Conservation (phyloP, 1,139 yeast species). For the Pneumocystis oryctolagi region DNA sequence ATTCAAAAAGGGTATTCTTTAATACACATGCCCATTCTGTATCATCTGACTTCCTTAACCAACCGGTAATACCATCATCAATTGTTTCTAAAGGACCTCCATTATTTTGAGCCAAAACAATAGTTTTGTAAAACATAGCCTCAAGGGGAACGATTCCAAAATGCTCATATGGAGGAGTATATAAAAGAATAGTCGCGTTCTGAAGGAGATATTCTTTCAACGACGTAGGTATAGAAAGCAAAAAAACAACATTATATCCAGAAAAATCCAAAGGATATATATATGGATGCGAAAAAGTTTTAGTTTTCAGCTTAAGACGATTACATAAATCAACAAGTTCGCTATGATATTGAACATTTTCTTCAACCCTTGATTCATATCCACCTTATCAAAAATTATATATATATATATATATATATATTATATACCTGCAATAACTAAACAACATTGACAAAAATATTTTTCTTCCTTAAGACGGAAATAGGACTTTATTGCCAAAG, state of each 20-base stretch:
- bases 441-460: slow-evolving; percentile 7
- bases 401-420: slow-evolving; percentile 4
- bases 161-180: slow-evolving; percentile 87
- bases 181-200: slow-evolving; percentile 46
- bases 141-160: slow-evolving; percentile 96
- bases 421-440: slow-evolving; percentile 15
- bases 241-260: slow-evolving; percentile 44
- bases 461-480: slow-evolving; percentile 27
- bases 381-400: slow-evolving; percentile 43
- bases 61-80: slow-evolving; percentile 56
- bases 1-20: slow-evolving; percentile 25
- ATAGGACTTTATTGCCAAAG: slow-evolving; percentile 57
- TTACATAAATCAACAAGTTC: slow-evolving; percentile 43
- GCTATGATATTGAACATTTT: slow-evolving; percentile 57
- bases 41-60: slow-evolving; percentile 43
- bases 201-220: slow-evolving; percentile 51
- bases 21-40: slow-evolving; percentile 52
- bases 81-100: slow-evolving; percentile 93
- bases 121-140: slow-evolving; percentile 71
- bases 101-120: slow-evolving; percentile 70
- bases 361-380: slow-evolving; percentile 58
- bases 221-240: slow-evolving; percentile 61
- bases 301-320: slow-evolving; percentile 31
- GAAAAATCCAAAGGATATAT: slow-evolving; percentile 8
- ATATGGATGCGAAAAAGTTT: slow-evolving; percentile 22